Base-by-base conservation (phyloP, 2,329 filamentous ascomycete species). In the Verticillium nonalfalfae region DNA sequence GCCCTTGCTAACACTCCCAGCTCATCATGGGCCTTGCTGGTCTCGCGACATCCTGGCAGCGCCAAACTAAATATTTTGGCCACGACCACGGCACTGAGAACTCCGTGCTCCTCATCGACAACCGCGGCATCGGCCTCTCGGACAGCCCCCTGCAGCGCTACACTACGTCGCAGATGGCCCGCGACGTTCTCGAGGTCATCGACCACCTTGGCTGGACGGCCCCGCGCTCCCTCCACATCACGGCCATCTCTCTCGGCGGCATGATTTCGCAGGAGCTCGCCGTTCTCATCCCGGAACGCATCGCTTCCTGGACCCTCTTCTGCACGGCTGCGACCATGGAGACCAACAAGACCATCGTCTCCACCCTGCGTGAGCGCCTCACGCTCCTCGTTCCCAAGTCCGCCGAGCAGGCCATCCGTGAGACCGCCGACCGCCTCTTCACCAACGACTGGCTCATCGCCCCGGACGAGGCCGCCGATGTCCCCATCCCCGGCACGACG, bases 211-310 rank as follows among this genome's bases (percentile, higher is more conserved):
- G 85, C 64, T 96, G 90, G 90, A 86, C 71, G 9, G 71, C 62
- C 57, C 74, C 60, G 65, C 81, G 70, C 68, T 79, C 68, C 76
- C 81, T 78, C 72, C 87, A 97, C 76, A 73, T 96, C 59, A 79
- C 90, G 38, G 93, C 92, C 61, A 86, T 94, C 66, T 91, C 88
- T 62, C 90, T 96, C 83, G 92, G 92, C 65, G 92, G 93, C 69
- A 96, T 97, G 93, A 94, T 97, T 68, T 86, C 90, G 2, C 93
- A 96, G 74, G 93, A 97, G 76, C 70, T 97, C 4, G 85, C 82
- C 26, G 78, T 75, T 66, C 73, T 79, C n/a, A 74, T 78, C 35
- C 85, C 86, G 0, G 64, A 75, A 13, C 78, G 83, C 56, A 71
- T 90, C 59, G 75, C 77, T 31, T 84, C 81, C 15, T 75, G 91